Conservation (phyloP, 78 protist species). For the Dictyostelium discoideum region DNA sequence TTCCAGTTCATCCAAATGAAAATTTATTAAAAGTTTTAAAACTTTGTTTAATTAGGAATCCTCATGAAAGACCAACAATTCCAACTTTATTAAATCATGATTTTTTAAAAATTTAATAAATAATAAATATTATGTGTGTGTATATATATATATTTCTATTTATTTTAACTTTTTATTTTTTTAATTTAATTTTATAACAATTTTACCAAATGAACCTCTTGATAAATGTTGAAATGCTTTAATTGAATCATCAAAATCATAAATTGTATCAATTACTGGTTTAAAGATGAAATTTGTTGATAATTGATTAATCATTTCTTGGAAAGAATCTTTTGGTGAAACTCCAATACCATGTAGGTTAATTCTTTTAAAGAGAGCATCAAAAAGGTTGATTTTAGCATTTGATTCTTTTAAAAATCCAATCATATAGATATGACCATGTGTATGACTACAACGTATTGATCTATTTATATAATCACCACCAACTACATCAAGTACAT, state of each 20-base stretch:
- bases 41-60: conserved; percentile 84
- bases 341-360: background rate
- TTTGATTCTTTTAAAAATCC: background rate
- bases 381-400: background rate
- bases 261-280: background rate
- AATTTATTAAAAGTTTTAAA: conserved; percentile 78
- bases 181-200: background rate
- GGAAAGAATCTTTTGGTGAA: background rate
- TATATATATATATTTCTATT: background rate
- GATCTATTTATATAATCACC: background rate
- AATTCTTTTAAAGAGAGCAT: background rate
- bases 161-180: background rate
- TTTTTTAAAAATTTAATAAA: conserved; percentile 70
- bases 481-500: background rate
- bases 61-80: conserved; percentile 80
- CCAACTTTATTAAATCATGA: conserved; percentile 87
- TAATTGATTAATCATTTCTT: background rate
- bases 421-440: background rate
- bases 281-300: background rate
- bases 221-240: background rate
- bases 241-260: background rate
- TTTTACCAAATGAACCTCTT: conserved; percentile 6
- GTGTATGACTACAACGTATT: background rate
- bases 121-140: background rate
- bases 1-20: conserved; percentile 43